Evolutionary conservation across 208 protist species (phyloP), one percentile per base, ranked within the genome.

Genomic region (Trypanosoma melophagium): DNA sequence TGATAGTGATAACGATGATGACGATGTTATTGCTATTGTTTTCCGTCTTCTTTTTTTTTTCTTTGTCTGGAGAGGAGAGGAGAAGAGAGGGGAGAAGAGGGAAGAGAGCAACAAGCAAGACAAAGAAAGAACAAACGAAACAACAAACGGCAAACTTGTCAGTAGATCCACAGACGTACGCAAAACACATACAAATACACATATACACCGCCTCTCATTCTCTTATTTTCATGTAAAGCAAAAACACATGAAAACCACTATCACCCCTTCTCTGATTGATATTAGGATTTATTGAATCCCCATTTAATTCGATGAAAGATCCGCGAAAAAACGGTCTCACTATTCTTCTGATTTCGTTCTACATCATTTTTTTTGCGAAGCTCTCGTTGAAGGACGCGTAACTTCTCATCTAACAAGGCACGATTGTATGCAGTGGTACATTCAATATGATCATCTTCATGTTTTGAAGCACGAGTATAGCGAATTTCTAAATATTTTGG

Each of bases 401-500:
- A 59, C 80, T 95, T 95, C 66, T 95, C 89, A 19, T 91, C 85
- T n/a, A 95, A 52, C 8, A 95, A 63, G 24, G 84, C 84, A 49
- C 86, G 88, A 68, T 90, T 91, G 77, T 90, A 91, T 50, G 85
- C 74, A 2, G 84, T 93, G n/a, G 80, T 89, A 72, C 84, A 95
- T 59, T 93, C 89, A 59, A 95, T 85, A 58, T 85, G 82, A 68
- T 95, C 86, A 58, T 77, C 69, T 38, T 92, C 87, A 52, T 81
- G 84, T 42, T 80, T 81, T n/a, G 89, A 89, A 12, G 76, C 47
- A 66, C 78, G 83, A 3, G 59, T 76, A 62, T 95, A 95, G 14
- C 72, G 71, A 60, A 95, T 90, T 65, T 95, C 89, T 71, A 92
- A 80, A 78, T 92, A 95, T 71, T 84, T 90, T 5, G 89, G 81